Percentiles rank a stretch among this genome's conserved stretches.
Evolutionary conservation across 495 filamentous ascomycete genomes (phyloP).

Genomic region (Penicillium parvum): DNA sequence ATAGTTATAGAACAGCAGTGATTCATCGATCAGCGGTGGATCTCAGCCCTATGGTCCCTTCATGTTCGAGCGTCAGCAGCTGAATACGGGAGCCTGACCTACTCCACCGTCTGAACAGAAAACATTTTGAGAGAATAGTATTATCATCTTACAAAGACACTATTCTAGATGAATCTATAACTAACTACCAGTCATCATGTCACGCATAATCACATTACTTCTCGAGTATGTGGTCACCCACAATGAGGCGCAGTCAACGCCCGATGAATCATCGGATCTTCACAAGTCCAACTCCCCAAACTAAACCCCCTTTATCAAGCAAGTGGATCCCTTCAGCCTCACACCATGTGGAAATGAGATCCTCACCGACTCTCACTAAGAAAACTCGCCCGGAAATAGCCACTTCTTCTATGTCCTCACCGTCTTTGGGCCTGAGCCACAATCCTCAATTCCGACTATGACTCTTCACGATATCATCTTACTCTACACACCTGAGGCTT

Average conservation of each 20-base stretch:
- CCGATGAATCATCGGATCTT: conserved; percentile 6
- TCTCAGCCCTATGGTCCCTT: conserved; percentile 12
- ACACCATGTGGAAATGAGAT: conserved; percentile 3
- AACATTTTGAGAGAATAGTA: no score
- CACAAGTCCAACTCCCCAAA: background rate
- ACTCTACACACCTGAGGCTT: no score
- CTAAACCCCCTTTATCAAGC: background rate
- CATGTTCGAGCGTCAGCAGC: conserved; percentile 22
- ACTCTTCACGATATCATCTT: no score
- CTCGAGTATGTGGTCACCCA: no score
- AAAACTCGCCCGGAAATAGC: background rate
- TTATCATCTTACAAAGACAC: no score
- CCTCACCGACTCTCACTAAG: conserved; percentile 10
- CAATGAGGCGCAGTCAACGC: conserved; percentile 9
- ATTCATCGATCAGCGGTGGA: no score
- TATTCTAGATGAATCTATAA: no score
- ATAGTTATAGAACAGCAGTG: background rate
- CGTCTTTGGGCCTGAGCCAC: conserved; percentile 13
- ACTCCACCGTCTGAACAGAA: background rate
- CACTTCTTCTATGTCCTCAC: conserved; percentile 9
- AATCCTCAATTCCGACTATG: no score
- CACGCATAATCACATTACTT: no score
- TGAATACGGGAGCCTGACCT: conserved; percentile 25
- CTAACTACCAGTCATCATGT: no score
- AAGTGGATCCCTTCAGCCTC: conserved; percentile 12